Evolutionary conservation across 805 yeast genomes (phyloP), one percentile per base, ranked within the genome.

Genomic region (Gaillardinia entomophila): DNA sequence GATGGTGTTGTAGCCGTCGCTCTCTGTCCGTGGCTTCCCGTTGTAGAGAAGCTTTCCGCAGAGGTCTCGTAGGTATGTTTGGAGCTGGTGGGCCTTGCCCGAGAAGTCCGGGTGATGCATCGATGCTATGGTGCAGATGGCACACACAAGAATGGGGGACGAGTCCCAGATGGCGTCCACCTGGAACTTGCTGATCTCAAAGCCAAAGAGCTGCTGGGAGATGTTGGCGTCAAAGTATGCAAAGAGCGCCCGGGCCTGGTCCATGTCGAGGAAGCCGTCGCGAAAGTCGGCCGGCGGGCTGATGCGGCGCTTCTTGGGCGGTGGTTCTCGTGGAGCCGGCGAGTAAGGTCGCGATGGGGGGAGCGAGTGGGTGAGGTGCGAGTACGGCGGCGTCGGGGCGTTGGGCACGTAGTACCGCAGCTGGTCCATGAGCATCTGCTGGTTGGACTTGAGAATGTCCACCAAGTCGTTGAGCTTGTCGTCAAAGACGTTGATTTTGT

Each of bases 191-290:
- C 77, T 62, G 3, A 79, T 59, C 27, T 70, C 75, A 49, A 79
- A 79, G 1, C 87, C 88, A 60, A 78, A 79, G 28, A 80, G 55
- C 43, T 79, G 84, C 8, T 79, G 78, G 1, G 81, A 62, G 20
- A 80, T 74, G 34, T 77, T 68, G 1, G 62, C 51, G 40, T 75
- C 71, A 45, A 80, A 80, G 35, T 62, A 73, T 11, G 50, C 42
- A 39, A 78, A 74, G 12, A 79, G 55, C 20, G 65, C 71, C n/a
- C 52, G 48, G 1, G 79, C 78, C 34, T 71, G 64, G 1, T 46
- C 51, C 23, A 56, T 45, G 2, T 63, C 37, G 2, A 73, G 36
- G n/a, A 58, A 49, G 1, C 57, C 60, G 32, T 57, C 50, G 6
- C 71, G 41, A 40, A 68, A 66, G 36, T 67, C 72, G 3, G 43